Base-by-base conservation (phyloP, 345 rosid species). In the Hirschfeldia incana region DNA sequence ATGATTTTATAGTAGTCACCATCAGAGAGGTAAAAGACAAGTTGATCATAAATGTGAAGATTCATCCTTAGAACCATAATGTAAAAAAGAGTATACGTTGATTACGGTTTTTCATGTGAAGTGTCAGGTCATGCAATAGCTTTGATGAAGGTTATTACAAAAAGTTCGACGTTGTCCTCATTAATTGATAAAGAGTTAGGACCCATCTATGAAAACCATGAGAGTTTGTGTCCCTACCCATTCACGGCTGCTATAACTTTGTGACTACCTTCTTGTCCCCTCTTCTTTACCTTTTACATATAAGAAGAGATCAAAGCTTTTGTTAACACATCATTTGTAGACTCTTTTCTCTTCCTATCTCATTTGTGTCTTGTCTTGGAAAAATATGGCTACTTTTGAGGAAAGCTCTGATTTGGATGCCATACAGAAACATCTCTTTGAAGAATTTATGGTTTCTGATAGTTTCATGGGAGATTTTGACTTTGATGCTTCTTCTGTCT, bases 361-460 rank as follows among this genome's bases (percentile, higher is more conserved):
- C 16, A 7, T 77, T 63, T 77, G 44, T 37, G 8, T 74, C 51
- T 65, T 28, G 36, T 65, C 29, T 62, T 4, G 13, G 4, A 6
- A 33, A 67, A 51, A 17, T 17, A 89, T 88, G 90, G 76, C 83
- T 5, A 75, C 71, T 21, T 16, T 76, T 1, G 84, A 87, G 46
- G 91, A 88, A 68, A 76, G 78, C 15, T 78, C 82, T 11, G 72
- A 75, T 21, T 70, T 89, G 26, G 90, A 91, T 5, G 78, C 83
- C 77, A 82, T 89, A 4, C 82, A 80, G 30, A 85, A 87, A 16
- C 83, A 88, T 68, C 88, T 88, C 21, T 80, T 88, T 2, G 92
- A 80, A 29, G 97, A 91, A 63, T 83, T 87, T 15, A n/a, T 74
- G 64, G 80, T 86, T 17, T 34, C 78, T 2, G 91, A 90, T 58